Percentiles rank a stretch among this genome's conserved stretches.
Conservation (phyloP, 306 rosid species). For the Gleditsia sinensis region DNA sequence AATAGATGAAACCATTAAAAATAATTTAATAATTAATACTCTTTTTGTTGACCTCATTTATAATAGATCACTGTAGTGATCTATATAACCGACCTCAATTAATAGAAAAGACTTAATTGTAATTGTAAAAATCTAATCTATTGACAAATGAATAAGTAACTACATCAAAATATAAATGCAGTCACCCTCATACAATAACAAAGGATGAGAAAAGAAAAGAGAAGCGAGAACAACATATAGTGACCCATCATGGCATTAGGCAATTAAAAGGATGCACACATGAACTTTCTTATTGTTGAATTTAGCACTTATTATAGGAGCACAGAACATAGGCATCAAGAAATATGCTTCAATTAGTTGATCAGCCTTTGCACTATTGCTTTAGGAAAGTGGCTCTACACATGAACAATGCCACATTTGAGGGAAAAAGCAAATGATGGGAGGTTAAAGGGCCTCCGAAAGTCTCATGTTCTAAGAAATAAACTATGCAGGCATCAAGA, state of each 20-base stretch:
- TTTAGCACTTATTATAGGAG: no score
- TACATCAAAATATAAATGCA: not conserved
- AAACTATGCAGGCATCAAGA: conserved; percentile 4
- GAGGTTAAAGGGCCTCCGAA: not conserved
- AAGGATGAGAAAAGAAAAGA: not conserved
- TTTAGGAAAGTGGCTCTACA: not conserved
- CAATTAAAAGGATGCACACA: not conserved
- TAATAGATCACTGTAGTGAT: no score
- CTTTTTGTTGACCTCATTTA: no score
- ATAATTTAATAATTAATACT: no score
- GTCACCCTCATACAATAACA: not conserved
- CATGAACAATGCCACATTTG: not conserved
- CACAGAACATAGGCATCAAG: no score
- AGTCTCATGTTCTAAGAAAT: not conserved
- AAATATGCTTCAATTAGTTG: no score
- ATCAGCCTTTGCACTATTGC: not conserved
- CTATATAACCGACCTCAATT: no score
- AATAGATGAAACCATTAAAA: no score
- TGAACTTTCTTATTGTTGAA: not conserved
- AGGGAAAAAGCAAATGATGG: not conserved
- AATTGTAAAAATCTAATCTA: not conserved
- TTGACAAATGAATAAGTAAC: not conserved
- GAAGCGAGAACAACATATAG: not conserved
- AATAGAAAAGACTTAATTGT: no score
- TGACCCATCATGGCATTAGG: not conserved